Percentiles rank a stretch among this genome's conserved stretches.
These are phyloP conservation scores for Lineolata rhizophorae DNA, from an alignment of 495 filamentous ascomycete species.

Conservation along the genomic window DNA sequence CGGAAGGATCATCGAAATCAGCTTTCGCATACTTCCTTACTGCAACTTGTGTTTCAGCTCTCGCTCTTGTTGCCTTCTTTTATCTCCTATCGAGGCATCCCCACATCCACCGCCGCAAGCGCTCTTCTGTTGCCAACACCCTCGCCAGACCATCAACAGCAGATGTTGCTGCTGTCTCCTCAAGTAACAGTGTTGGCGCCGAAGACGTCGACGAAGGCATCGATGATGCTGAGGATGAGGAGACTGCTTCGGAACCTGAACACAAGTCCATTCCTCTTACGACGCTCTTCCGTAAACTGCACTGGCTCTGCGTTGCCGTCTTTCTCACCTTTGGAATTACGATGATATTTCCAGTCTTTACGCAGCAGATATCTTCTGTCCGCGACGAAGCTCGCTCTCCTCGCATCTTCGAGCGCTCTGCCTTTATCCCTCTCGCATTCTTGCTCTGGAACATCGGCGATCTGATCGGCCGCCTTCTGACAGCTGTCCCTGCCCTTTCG, in stretches of 20 bases:
- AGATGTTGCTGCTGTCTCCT: too few relatives aligned
- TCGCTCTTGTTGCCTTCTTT: slow-evolving; percentile 36
- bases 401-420: slow-evolving; percentile 40
- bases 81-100: slow-evolving; percentile 30
- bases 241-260: too few relatives aligned
- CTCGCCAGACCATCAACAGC: too few relatives aligned
- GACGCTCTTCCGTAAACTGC: slow-evolving; percentile 48
- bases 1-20: slow-evolving; percentile 31
- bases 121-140: too few relatives aligned
- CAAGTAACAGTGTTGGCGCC: slow-evolving; percentile 10
- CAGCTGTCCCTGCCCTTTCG: slow-evolving; percentile 37
- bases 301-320: slow-evolving; percentile 44
- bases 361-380: slow-evolving; percentile 47
- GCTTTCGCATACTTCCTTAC: slow-evolving; percentile 87
- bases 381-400: slow-evolving; percentile 24
- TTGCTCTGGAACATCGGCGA: slow-evolving; percentile 91
- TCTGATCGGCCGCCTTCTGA: slow-evolving; percentile 48
- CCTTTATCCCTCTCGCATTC: slow-evolving; percentile 79
- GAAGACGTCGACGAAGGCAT: too few relatives aligned
- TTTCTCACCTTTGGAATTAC: slow-evolving; percentile 62
- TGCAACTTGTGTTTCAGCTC: slow-evolving; percentile 40
- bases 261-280: slow-evolving; percentile 41
- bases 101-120: too few relatives aligned
- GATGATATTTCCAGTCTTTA: slow-evolving; percentile 92
- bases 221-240: too few relatives aligned